Evolutionary conservation across 2,329 filamentous ascomycete species (phyloP), one percentile per base, ranked within the genome.

Genomic region (Penicillium sp.): DNA sequence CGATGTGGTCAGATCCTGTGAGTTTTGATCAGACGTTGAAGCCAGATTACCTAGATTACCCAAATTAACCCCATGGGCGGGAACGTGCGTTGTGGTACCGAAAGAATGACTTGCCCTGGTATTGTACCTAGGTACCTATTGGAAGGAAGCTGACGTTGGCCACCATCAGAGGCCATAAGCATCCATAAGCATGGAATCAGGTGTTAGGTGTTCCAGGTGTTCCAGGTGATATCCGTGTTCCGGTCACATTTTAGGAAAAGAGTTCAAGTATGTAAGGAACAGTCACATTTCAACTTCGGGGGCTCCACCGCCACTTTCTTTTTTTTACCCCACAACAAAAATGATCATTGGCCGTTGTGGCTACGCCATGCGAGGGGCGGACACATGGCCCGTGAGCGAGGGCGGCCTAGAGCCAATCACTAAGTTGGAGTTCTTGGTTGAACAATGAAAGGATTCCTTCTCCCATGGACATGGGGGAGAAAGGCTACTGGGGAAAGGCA

Each of bases 311-410:
- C 61, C 64, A 61, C 57, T 32, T 43, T 50, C 26, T 29, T 43
- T 43, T 34, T 56, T 55, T 48, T n/a, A n/a, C 59, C 53, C 63
- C 64, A 63, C 57, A 26, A 5, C 8, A 0, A 3, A 2, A 39
- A 40, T n/a, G 53, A 44, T 60, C 38, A 66, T 66, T 66, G 63
- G 63, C 42, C 32, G 47, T 46, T 49, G 13, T 32, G 46, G 26
- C 22, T 1, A 63, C 60, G 59, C 63, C 63, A 66, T 65, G 62
- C 63, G 63, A 66, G 63, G 63, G 63, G 61, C 54, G 61, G 62
- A 63, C 57, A 63, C 62, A 64, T 66, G 63, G 63, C 58, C 63
- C 59, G 61, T 63, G 61, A 57, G 50, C 53, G 42, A 22, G 39
- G 37, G 20, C 26, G 22, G 20, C n/a, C 5, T 13, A 9, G 11